Evolutionary conservation across 495 filamentous ascomycete genomes (phyloP).

Genomic region (Aspergillus carlsbadensis): DNA sequence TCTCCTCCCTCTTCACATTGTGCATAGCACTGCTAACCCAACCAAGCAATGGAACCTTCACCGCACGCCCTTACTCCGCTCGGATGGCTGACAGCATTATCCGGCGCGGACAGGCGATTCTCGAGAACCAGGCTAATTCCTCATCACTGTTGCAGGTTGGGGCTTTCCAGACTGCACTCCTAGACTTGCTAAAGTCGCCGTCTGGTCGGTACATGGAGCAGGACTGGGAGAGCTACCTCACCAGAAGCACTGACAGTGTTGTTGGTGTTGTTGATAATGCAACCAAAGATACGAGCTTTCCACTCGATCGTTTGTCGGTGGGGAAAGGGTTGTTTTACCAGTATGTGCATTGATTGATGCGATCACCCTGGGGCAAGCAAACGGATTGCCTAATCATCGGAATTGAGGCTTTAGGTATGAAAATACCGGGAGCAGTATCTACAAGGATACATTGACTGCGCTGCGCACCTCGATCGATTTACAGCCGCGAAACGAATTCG

Average conservation of each 20-base stretch:
- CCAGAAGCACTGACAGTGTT: conserved; percentile 28
- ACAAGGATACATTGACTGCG: conserved; percentile 39
- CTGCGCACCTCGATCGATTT: conserved; percentile 46
- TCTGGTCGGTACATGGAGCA: conserved; percentile 10
- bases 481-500: conserved; percentile 41
- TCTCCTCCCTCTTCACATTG: background rate
- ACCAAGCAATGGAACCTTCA: background rate
- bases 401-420: conserved; percentile 19
- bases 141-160: conserved; percentile 41
- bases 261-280: conserved; percentile 29
- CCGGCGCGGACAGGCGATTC: conserved; percentile 38
- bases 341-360: conserved; percentile 11
- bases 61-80: conserved; percentile 33
- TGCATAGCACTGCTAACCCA: background rate
- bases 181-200: conserved; percentile 29
- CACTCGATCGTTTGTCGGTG: conserved; percentile 39
- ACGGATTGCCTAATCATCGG: background rate
- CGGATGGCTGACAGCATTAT: conserved; percentile 53
- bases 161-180: conserved; percentile 36
- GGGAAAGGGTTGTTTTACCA: conserved; percentile 39
- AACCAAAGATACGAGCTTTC: conserved; percentile 30
- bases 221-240: conserved; percentile 19
- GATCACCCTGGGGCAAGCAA: background rate
- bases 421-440: conserved; percentile 30
- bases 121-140: conserved; percentile 20